Percentiles rank a stretch among this genome's conserved stretches.
phyloP scores from a whole-genome alignment of 352 stramenopile genomes.

The Poterioochromonas sp. region DNA sequence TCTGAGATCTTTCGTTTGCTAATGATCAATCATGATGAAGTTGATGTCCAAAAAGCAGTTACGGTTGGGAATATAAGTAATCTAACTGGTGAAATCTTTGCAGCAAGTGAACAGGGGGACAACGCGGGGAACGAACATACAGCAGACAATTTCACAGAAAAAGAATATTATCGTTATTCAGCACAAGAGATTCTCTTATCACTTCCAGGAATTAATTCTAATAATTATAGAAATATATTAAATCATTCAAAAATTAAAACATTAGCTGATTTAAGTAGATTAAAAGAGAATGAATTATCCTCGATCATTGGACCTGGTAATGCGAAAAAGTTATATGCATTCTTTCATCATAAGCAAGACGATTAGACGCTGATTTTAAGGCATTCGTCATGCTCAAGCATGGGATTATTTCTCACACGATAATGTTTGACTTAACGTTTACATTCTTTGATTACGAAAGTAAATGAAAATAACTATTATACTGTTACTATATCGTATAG shows the following conservation, averaged over 20 bases:
- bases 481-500: no score
- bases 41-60: slow-evolving; percentile 60
- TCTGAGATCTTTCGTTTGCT: slow-evolving; percentile 63
- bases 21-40: slow-evolving; percentile 67
- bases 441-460: no score
- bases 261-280: slow-evolving; percentile 61
- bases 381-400: no score
- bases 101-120: slow-evolving; percentile 39
- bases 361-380: no score
- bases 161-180: slow-evolving; percentile 59
- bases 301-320: slow-evolving; percentile 59
- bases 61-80: slow-evolving; percentile 54
- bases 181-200: slow-evolving; percentile 85
- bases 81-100: no score
- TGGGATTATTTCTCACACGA: no score
- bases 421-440: no score
- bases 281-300: slow-evolving; percentile 57
- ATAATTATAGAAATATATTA: slow-evolving; percentile 75
- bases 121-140: slow-evolving; percentile 34
- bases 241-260: slow-evolving; percentile 56
- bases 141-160: neutral
- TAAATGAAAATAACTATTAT: no score
- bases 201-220: slow-evolving; percentile 85
- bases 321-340: slow-evolving; percentile 63
- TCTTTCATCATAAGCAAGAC: no score